Percentiles rank a stretch among this genome's conserved stretches.
Evolutionary conservation across 148 eudicot genomes (phyloP).

Genomic region (Polygonum aviculare): DNA sequence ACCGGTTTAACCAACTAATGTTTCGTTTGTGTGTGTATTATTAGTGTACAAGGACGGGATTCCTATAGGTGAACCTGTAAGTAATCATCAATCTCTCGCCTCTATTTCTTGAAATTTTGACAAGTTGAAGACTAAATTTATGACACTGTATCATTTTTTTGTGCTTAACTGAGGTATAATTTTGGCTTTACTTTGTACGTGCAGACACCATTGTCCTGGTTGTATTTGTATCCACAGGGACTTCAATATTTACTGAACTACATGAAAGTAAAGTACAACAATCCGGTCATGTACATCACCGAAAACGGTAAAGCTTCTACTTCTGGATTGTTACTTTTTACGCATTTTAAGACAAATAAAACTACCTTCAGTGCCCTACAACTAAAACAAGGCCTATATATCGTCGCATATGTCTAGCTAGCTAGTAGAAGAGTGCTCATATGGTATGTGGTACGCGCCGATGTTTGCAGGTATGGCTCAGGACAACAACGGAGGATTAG

Average conservation of each 20-base stretch:
- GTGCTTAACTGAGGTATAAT: neutral
- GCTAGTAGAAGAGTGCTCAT: too few species aligned
- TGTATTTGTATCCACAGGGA: neutral
- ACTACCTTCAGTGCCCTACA: too few species aligned
- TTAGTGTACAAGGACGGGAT: neutral
- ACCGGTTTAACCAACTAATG: neutral
- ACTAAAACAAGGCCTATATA: too few species aligned
- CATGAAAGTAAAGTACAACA: conserved; percentile 1
- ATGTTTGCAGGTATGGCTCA: neutral
- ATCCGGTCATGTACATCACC: conserved; percentile 17
- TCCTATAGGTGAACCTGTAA: neutral
- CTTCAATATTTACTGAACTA: neutral
- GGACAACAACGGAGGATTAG: neutral
- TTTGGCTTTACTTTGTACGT: neutral
- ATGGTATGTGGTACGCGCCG: too few species aligned
- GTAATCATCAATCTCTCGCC: neutral
- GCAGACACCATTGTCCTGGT: neutral
- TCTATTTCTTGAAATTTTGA: too few species aligned
- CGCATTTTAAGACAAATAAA: too few species aligned
- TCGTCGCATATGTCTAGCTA: too few species aligned
- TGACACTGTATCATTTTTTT: neutral
- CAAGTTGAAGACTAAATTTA: neutral
- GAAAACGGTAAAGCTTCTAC: conserved; percentile 45
- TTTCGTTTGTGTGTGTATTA: neutral
- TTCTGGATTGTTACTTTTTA: neutral